Evolutionary conservation across 164 flowering plant genomes (phyloP).

Genomic region (Vitis labrusca): DNA sequence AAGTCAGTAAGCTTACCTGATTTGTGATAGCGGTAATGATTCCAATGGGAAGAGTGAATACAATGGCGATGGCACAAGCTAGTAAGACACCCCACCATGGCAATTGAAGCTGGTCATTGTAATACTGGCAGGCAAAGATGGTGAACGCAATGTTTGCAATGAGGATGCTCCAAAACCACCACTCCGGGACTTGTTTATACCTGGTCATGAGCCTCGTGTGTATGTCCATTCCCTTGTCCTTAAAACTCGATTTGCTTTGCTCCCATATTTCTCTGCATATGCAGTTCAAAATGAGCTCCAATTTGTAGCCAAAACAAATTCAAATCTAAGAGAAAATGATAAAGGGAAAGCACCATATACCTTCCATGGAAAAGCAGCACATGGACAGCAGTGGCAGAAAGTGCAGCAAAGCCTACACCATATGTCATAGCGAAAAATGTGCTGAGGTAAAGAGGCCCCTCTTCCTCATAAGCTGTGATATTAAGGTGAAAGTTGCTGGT

Average conservation of each 20-base stretch:
- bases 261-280: slow-evolving; percentile 70
- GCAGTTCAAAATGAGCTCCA: too few species aligned
- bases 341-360: slow-evolving; percentile 21
- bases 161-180: slow-evolving; percentile 77
- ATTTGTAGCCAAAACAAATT: too few species aligned
- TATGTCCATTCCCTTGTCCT: slow-evolving; percentile 61
- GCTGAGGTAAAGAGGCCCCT: slow-evolving; percentile 69
- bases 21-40: slow-evolving; percentile 89
- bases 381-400: slow-evolving; percentile 68
- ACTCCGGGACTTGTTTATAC: slow-evolving; percentile 77
- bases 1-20: slow-evolving; percentile 43
- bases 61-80: slow-evolving; percentile 71
- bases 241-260: slow-evolving; percentile 59
- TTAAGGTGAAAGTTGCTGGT: slow-evolving; percentile 65
- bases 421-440: slow-evolving; percentile 75
- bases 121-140: slow-evolving; percentile 64
- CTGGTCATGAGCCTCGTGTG: slow-evolving; percentile 74
- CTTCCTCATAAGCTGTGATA: slow-evolving; percentile 42
- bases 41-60: slow-evolving; percentile 87
- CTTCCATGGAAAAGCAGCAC: slow-evolving; percentile 75
- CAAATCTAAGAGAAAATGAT: background rate
- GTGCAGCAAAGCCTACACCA: slow-evolving; percentile 80
- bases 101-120: slow-evolving; percentile 71
- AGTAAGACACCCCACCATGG: slow-evolving; percentile 93
- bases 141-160: slow-evolving; percentile 56